Base-by-base conservation (phyloP, 2,329 filamentous ascomycete genomes). In the Dryadomyces sulphureus region DNA sequence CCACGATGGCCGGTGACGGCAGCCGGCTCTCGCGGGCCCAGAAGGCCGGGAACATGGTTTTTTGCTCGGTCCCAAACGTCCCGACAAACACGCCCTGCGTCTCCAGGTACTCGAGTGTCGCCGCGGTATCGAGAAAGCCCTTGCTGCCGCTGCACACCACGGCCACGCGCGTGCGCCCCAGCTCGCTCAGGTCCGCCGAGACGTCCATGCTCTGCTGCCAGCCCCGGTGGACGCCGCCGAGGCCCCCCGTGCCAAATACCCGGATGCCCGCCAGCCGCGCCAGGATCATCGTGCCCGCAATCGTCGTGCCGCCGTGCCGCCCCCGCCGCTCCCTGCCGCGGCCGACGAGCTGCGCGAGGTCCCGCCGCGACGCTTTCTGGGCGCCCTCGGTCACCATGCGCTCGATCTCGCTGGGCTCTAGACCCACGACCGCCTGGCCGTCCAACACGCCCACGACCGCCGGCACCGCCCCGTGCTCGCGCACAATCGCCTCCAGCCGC, bases 141-240 rank as follows among this genome's bases (percentile, higher is more conserved):
- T 98, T 98, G 66, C 87, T 93, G 14, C 92, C 92, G 53, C 84
- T 87, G 61, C 82, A 84, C 45, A 98, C 70, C 2, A 98, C 89
- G 22, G 89, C 82, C 45, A 98, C 81, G 11, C 85, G 78, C 7
- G 89, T 95, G 48, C 88, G 75, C 16, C 92, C 89, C 43, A 98
- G 75, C 68, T 96, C 92, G 4, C 86, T 95, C 50, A 98, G 71
- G 63, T 98, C 92, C 36, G 92, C 90, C 50, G 90, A 96, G 51
- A 98, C 77, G 60, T 98, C 92, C 79, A 96, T 82, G 7, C 83
- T 84, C 53, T 73, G 73, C 60, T 95, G 82, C 41, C 80, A 92
- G 45, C 86, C 89, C 39, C 89, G 79, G 62, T 98, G 92, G 21
- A 98, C 92, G 49, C 92, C 92, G 47, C 92, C 90, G 5, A 98